phyloP scores from a whole-genome alignment of 805 yeast genomes.

The Cyberlindnera sargentensis region DNA sequence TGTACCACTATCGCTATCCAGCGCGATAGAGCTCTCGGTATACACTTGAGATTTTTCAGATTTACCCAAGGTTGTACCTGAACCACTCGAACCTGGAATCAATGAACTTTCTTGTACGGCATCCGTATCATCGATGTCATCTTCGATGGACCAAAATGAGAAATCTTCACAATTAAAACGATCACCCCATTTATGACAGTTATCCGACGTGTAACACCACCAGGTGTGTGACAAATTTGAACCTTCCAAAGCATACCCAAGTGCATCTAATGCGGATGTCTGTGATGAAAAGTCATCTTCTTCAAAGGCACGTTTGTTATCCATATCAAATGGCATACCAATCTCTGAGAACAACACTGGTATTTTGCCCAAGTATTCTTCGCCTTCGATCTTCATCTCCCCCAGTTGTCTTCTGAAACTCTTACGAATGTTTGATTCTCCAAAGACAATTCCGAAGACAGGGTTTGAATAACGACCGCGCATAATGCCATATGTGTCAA shows the following conservation, averaged over 20 bases:
- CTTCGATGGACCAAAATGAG: constrained; percentile 76
- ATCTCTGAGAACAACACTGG: constrained; percentile 86
- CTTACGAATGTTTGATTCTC: constrained; percentile 71
- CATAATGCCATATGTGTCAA: constrained; percentile 84
- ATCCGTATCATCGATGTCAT: constrained; percentile 22
- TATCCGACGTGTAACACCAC: constrained; percentile 78
- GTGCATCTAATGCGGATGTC: constrained; percentile 76
- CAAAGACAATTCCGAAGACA: constrained; percentile 66
- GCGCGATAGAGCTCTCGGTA: not conserved
- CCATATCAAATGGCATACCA: constrained; percentile 98
- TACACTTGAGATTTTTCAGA: not conserved
- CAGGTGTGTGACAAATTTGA: constrained; percentile 64
- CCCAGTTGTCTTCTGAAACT: constrained; percentile 61
- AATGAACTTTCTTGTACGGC: too few relatives aligned
- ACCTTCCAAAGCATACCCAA: constrained; percentile 72
- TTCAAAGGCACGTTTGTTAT: constrained; percentile 61
- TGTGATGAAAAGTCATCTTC: constrained; percentile 68
- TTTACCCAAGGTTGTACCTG: not conserved
- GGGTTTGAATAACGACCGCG: constrained; percentile 73
- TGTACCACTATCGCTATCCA: not conserved
- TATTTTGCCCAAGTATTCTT: constrained; percentile 52
- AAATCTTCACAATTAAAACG: constrained; percentile 92
- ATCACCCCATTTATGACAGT: constrained; percentile 84
- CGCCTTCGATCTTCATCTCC: constrained; percentile 62
- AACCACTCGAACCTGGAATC: constrained; percentile 4